Base-by-base conservation (phyloP, 345 rosid species). In the Lepidium aucheri region DNA sequence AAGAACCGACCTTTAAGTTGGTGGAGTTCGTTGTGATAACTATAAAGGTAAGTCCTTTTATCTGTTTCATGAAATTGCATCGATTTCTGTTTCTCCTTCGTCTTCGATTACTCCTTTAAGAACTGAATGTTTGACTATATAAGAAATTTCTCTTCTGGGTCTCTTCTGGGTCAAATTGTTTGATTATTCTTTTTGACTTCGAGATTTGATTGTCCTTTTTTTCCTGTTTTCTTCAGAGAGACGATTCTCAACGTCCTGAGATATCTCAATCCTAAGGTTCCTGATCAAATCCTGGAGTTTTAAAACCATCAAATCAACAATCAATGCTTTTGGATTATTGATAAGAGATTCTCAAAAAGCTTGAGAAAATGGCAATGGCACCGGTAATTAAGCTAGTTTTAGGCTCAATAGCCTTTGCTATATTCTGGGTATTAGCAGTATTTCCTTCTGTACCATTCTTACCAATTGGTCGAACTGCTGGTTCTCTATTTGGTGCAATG, bases 381-480 rank as follows among this genome's bases (percentile, higher is more conserved):
- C 56, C 95, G 11, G 13, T 68, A 0, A 53, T 34, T 0, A 86
- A 89, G 57, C 78, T 83, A 53, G 73, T 83, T 61, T 65, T 87
- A 15, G 98, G 98, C 8, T 84, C 88, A 8, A 15, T 79, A 2
- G 93, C 95, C 55, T 89, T 89, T 40, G 84, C 79, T 35, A 44
- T 82, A 17, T 92, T 89, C 83, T 92, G 96, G 96, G 70, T 89
- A 8, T 53, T 87, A 47, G 95, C 98, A 3, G 93, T 92, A 65
- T 89, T 92, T 70, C 90, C 96, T 0, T 80, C 95, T 1, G 87
- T 86, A 2, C 95, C 95, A 0, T 80, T 82, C 47, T 63, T 92
- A 18, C 96, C 98, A 9, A 74, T 89, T 18, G 98, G 98, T 56
- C 78, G 96, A 64, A 89, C 98, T 2, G 97, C 97, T 0, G 98